A percentile compares a stretch with the other conserved stretches of the same genome.
Conservation (phyloP, 2,329 filamentous ascomycete species). For the Dactylellina cionopaga region DNA sequence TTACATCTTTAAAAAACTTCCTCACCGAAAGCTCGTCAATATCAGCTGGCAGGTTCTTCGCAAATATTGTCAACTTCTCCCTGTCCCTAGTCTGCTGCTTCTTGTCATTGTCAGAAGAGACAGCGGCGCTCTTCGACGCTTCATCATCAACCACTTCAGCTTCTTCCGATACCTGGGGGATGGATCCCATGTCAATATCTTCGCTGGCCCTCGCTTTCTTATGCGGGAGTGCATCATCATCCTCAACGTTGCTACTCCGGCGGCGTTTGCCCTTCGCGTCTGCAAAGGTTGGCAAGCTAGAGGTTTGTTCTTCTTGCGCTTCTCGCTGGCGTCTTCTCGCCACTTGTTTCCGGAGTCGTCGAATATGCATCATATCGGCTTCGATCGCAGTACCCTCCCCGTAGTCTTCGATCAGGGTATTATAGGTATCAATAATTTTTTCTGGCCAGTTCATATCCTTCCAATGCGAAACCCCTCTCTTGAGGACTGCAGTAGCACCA, state of each 20-base stretch:
- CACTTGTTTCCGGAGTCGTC: constrained; percentile 71
- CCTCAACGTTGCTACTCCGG: constrained; percentile 63
- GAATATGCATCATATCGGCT: constrained; percentile 76
- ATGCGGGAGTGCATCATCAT: constrained; percentile 65
- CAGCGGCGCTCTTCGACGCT: constrained; percentile 58
- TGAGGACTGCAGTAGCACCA: constrained; percentile 75
- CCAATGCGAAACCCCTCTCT: constrained; percentile 71
- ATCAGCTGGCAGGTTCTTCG: constrained; percentile 77
- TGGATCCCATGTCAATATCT: constrained; percentile 54
- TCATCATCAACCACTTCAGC: constrained; percentile 61
- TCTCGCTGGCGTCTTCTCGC: constrained; percentile 58
- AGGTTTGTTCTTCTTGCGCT: constrained; percentile 56
- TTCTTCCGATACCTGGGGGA: constrained; percentile 59
- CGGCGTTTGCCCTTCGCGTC: constrained; percentile 45
- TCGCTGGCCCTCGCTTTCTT: constrained; percentile 74
- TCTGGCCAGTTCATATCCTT: constrained; percentile 78
- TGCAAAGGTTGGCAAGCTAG: not conserved
- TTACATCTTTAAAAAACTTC: constrained; percentile 84
- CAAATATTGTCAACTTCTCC: constrained; percentile 86
- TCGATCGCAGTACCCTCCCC: constrained; percentile 81
- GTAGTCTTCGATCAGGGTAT: constrained; percentile 87
- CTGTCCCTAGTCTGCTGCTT: too few species aligned
- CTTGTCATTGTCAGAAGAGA: too few species aligned
- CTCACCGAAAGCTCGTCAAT: constrained; percentile 77
- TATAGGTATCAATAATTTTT: constrained; percentile 76